Conservation (phyloP, 176 grass and related monocot species). For the Cocos nucifera region DNA sequence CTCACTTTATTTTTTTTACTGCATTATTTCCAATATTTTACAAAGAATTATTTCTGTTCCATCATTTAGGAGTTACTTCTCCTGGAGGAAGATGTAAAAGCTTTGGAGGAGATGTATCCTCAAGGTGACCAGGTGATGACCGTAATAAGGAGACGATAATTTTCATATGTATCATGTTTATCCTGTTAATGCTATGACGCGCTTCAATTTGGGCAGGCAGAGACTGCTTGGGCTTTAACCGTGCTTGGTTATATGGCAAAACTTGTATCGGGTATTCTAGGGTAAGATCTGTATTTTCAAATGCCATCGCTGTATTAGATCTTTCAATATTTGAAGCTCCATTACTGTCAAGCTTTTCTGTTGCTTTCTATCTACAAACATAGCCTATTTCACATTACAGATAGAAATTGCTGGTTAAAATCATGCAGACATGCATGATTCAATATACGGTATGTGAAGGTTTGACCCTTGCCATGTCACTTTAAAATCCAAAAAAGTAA, state of each 20-base stretch:
- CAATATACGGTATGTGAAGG: too few relatives aligned
- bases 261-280: constrained; percentile 69
- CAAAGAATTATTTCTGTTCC: not conserved
- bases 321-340: not conserved
- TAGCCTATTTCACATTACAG: too few relatives aligned
- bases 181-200: constrained; percentile 17
- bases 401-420: too few relatives aligned
- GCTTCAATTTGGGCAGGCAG: constrained; percentile 53
- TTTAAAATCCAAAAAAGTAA: too few relatives aligned
- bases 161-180: not conserved
- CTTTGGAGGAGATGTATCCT: constrained; percentile 99
- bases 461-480: too few relatives aligned
- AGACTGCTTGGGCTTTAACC: constrained; percentile 90
- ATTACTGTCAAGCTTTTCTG: not conserved
- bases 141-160: not conserved
- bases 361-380: too few relatives aligned
- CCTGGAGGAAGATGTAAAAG: constrained; percentile 88
- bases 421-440: too few relatives aligned
- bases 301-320: not conserved
- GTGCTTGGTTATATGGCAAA: constrained; percentile 92
- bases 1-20: too few relatives aligned
- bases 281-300: constrained; percentile 31
- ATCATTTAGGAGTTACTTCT: constrained; percentile 70
- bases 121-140: constrained; percentile 76
- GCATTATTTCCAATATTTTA: too few relatives aligned